Evolutionary conservation across 805 yeast species (phyloP).

Genomic region (Lachancea lanzarotensis): DNA sequence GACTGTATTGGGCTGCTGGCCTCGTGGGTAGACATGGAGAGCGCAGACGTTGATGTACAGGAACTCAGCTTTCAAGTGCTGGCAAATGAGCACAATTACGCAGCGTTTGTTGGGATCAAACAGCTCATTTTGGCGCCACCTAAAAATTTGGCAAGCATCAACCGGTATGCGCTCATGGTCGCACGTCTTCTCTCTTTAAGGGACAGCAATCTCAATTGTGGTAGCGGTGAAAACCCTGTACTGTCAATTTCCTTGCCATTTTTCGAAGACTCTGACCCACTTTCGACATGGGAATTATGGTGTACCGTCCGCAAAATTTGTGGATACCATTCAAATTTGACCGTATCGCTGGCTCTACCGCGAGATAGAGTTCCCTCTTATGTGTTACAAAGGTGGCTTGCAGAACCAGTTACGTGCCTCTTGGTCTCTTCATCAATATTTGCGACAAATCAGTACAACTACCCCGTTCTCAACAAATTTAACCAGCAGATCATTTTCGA

Average conservation of each 20-base stretch:
- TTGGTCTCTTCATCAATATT: slow-evolving; percentile 51
- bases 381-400: slow-evolving; percentile 55
- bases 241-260: slow-evolving; percentile 45
- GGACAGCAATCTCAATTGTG: slow-evolving; percentile 23
- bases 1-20: slow-evolving; percentile 51
- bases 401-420: slow-evolving; percentile 59
- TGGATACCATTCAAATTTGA: slow-evolving; percentile 47
- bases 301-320: slow-evolving; percentile 53
- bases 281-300: slow-evolving; percentile 74
- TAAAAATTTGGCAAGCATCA: slow-evolving; percentile 45
- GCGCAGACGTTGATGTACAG: slow-evolving; percentile 42
- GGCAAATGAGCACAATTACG: slow-evolving; percentile 51
- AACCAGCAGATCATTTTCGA: slow-evolving; percentile 45
- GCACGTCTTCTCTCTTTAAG: slow-evolving; percentile 27
- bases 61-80: slow-evolving; percentile 52
- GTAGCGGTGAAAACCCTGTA: slow-evolving; percentile 27
- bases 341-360: slow-evolving; percentile 74
- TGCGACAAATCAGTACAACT: slow-evolving; percentile 51
- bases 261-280: slow-evolving; percentile 44
- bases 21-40: slow-evolving; percentile 66
- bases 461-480: slow-evolving; percentile 57
- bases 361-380: slow-evolving; percentile 45
- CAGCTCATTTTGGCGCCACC: slow-evolving; percentile 62
- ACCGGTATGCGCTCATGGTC: slow-evolving; percentile 42
- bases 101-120: slow-evolving; percentile 50